These are phyloP conservation scores for Bipolaris oryzae DNA, from an alignment of 2,329 filamentous ascomycete genomes.

Conservation along the genomic window DNA sequence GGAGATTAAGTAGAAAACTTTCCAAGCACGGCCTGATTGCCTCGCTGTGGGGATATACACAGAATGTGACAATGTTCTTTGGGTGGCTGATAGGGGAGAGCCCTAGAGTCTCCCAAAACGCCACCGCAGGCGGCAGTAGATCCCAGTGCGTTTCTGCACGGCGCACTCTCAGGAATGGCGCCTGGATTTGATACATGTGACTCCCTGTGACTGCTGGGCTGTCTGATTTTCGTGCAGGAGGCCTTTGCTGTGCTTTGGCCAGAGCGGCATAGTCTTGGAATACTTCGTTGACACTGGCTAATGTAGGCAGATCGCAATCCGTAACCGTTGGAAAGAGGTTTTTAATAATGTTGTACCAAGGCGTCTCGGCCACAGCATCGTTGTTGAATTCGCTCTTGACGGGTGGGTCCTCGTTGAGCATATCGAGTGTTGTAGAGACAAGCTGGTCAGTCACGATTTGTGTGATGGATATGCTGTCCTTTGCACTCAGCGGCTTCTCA, in stretches of 20 bases:
- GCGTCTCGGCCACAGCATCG: constrained; percentile 28
- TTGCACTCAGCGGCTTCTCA: constrained; percentile 52
- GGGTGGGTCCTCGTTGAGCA: constrained; percentile 32
- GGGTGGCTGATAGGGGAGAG: constrained; percentile 71
- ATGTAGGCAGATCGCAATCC: constrained; percentile 40
- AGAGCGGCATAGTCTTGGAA: constrained; percentile 46
- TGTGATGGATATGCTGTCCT: constrained; percentile 69
- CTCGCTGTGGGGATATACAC: constrained; percentile 70
- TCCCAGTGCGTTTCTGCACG: constrained; percentile 73
- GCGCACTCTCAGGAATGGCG: constrained; percentile 74
- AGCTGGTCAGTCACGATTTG: constrained; percentile 76
- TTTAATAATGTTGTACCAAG: constrained; percentile 34
- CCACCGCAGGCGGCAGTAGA: constrained; percentile 73
- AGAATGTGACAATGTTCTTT: constrained; percentile 74
- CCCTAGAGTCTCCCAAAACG: constrained; percentile 83
- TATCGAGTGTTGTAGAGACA: constrained; percentile 57
- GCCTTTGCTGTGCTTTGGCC: constrained; percentile 44
- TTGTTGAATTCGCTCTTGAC: not conserved
- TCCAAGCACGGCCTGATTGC: constrained; percentile 66
- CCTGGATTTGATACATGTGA: constrained; percentile 58
- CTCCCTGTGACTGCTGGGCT: constrained; percentile 32
- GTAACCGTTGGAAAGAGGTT: constrained; percentile 38
- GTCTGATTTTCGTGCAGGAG: constrained; percentile 42
- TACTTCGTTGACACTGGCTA: constrained; percentile 54
- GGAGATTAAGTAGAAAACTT: constrained; percentile 70